phyloP scores from a whole-genome alignment of 495 filamentous ascomycete species.

The Aspergillus sparsus region DNA sequence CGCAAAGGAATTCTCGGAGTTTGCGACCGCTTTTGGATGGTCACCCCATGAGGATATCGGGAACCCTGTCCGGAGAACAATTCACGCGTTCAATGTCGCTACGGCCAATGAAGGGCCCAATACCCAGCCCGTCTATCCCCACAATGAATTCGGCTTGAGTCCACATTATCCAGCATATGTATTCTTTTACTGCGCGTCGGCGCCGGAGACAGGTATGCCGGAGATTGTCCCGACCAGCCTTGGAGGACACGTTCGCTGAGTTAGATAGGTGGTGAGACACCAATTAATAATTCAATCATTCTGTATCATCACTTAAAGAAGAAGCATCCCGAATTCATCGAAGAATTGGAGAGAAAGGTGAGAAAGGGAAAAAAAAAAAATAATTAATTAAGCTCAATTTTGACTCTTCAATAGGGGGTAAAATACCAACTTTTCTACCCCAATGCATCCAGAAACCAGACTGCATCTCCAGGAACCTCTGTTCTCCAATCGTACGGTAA shows the following conservation, averaged over 20 bases:
- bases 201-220: conserved; percentile 6
- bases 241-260: not conserved
- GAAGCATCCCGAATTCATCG: conserved; percentile 8
- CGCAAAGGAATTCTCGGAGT: conserved; percentile 3
- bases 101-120: conserved; percentile 11
- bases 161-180: conserved; percentile 6
- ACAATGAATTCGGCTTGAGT: conserved; percentile 10
- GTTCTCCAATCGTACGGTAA: conserved; percentile 4
- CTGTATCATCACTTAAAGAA: conserved; percentile 3
- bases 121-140: conserved; percentile 11
- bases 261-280: conserved; percentile 5
- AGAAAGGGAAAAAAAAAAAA: not conserved
- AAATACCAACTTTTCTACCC: conserved; percentile 14
- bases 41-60: conserved; percentile 7
- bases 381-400: too few species aligned
- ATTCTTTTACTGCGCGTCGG: conserved; percentile 3
- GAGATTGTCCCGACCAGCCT: not conserved
- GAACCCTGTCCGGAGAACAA: not conserved
- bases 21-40: conserved; percentile 5
- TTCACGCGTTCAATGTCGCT: conserved; percentile 7
- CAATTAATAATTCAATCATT: conserved; percentile 7
- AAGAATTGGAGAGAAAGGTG: not conserved
- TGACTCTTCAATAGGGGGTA: not conserved
- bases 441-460: conserved; percentile 6
- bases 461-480: conserved; percentile 1